A percentile compares a stretch with the other conserved stretches of the same genome.
Evolutionary conservation across 2,329 filamentous ascomycete genomes (phyloP).

Genomic region (Chaetomium strumarium): DNA sequence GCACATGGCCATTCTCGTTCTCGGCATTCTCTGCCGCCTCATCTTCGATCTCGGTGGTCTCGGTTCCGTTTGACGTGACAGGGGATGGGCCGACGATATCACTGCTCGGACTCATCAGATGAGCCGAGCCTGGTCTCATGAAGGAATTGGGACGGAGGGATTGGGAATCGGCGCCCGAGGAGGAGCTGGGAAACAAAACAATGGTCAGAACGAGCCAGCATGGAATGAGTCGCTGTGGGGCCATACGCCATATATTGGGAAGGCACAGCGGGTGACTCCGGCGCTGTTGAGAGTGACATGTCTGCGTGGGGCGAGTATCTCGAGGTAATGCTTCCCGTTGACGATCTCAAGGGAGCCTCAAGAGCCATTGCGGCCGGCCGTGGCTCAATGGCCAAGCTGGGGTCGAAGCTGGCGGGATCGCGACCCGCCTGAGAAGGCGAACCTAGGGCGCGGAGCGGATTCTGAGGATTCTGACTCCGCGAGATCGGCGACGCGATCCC

Average conservation of each 20-base stretch:
- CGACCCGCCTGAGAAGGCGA: neutral
- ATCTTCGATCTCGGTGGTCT: slow-evolving; percentile 78
- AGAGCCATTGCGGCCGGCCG: slow-evolving; percentile 45
- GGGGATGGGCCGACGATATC: slow-evolving; percentile 75
- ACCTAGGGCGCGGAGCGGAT: neutral
- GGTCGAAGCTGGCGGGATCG: neutral
- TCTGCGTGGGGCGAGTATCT: slow-evolving; percentile 48
- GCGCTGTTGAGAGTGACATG: slow-evolving; percentile 47
- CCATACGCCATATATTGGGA: slow-evolving; percentile 49
- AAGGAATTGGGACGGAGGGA: slow-evolving; percentile 48
- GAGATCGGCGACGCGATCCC: neutral
- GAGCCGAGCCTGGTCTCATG: slow-evolving; percentile 43
- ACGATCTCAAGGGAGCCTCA: slow-evolving; percentile 57
- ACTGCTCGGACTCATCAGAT: slow-evolving; percentile 54
- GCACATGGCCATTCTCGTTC: slow-evolving; percentile 28
- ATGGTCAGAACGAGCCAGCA: slow-evolving; percentile 14
- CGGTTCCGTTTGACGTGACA: slow-evolving; percentile 79
- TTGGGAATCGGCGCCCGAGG: slow-evolving; percentile 39
- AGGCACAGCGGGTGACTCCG: slow-evolving; percentile 44
- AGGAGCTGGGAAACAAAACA: slow-evolving; percentile 32
- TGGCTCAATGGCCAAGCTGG: slow-evolving; percentile 5
- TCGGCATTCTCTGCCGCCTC: slow-evolving; percentile 56
- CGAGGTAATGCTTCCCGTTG: slow-evolving; percentile 52
- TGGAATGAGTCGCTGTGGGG: neutral
- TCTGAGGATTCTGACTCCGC: too few relatives aligned